Base-by-base conservation (phyloP, 1,284 basidiomycete genomes). In the Flammula alnicola region DNA sequence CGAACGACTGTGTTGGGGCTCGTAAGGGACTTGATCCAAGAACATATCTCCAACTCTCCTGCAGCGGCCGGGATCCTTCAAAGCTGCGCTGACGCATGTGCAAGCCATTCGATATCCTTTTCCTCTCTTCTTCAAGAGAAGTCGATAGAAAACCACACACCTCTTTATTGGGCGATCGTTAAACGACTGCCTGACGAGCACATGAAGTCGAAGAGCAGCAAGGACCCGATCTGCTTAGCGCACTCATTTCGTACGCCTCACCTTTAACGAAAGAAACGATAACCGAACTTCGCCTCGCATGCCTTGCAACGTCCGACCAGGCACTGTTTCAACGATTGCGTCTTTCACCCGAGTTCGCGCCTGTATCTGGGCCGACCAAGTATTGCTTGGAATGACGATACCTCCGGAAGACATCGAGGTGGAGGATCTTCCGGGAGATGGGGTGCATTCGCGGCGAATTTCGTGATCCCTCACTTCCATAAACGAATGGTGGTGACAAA, bases 141-240 rank as follows among this genome's bases (percentile, higher is more conserved):
- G 32, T 80, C 68, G n/a, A 80, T 88, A 39, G 86, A 88, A 60
- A 73, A 70, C 0, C 82, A 83, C 55, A 80, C 80, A 0, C 80
- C 84, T 0, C 59, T 88, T 1, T 88, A 88, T 54, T 89, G 86
- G 86, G 81, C 80, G 0, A 81, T 88, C 53, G 64, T 88, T 22
- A 86, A 82, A 48, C 74, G 77, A n/a, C 70, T 67, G 0, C 64
- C 69, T 10, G 69, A 73, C 25, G 62, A 58, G 16, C 51, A 57
- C 47, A 57, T 0, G 55, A 72, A 27, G 38, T 51, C 5, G 63
- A 69, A 39, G 64, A 54, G n/a, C 52, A 67, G 3, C 63, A 68
- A 9, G 59, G 72, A 4, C 67, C 71, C 1, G 78, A 79, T 50
- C 66, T 84, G n/a, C 63, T 84, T 7, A 71, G 73, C 6, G 65